phyloP scores from a whole-genome alignment of 2,329 filamentous ascomycete species.

The Cladosporium sp. region DNA sequence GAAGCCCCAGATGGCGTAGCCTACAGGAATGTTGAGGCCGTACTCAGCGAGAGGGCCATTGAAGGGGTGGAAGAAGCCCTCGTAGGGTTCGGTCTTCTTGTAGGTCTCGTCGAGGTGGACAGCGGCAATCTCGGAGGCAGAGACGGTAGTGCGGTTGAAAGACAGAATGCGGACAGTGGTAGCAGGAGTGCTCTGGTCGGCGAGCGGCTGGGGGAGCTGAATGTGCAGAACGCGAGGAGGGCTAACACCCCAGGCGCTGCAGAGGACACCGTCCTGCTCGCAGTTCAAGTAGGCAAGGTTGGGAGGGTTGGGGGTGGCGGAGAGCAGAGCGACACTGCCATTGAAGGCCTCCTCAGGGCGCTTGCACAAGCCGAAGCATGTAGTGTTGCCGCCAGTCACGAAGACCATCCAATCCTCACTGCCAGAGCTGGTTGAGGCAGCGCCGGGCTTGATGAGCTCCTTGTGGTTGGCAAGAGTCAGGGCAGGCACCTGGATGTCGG shows the following conservation, averaged over 20 bases:
- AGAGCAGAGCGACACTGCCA: conserved; percentile 54
- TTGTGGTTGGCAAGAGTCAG: conserved; percentile 72
- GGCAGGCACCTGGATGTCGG: conserved; percentile 53
- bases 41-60: conserved; percentile 66
- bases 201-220: conserved; percentile 56
- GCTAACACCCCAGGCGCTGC: conserved; percentile 69
- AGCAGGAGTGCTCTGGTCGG: conserved; percentile 64
- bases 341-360: conserved; percentile 62
- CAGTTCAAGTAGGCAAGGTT: conserved; percentile 72
- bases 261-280: conserved; percentile 71
- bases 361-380: conserved; percentile 70
- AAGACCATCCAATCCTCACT: conserved; percentile 77
- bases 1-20: conserved; percentile 66
- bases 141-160: conserved; percentile 69
- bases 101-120: conserved; percentile 62
- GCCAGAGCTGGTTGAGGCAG: conserved; percentile 55
- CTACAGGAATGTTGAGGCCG: conserved; percentile 61
- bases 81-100: conserved; percentile 52
- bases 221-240: conserved; percentile 68
- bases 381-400: conserved; percentile 74
- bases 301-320: conserved; percentile 60
- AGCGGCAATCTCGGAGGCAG: conserved; percentile 62
- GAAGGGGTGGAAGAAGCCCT: conserved; percentile 75
- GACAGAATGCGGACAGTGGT: conserved; percentile 65
- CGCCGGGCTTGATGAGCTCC: conserved; percentile 63